Base-by-base conservation (phyloP, 1,284 basidiomycete genomes). In the Apiotrichum mycotoxinovorans region DNA sequence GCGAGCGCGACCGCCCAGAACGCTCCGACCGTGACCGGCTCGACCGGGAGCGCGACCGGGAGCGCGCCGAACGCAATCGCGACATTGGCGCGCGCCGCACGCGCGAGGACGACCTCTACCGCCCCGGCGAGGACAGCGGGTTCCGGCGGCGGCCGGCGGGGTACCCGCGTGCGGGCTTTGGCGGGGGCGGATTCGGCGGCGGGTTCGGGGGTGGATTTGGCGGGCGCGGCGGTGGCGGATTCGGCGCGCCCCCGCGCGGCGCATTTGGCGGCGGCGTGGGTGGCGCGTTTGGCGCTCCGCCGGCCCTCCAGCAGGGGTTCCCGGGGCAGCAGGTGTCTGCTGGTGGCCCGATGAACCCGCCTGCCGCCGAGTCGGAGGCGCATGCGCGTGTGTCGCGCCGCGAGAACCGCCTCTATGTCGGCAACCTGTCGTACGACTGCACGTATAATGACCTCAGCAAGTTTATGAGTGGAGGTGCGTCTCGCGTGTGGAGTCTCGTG, bases 401-500 rank as follows among this genome's bases (percentile, higher is more conserved):
- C 82, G 93, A 98, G 82, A 94, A 97, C 79, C 84, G 95, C 65
- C 91, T 98, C 70, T 98, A 98, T 74, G 91, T 98, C 76, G 95
- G 94, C 73, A 98, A 98, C 79, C 85, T 98, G 78, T 89, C 88
- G 74, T 98, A 96, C 83, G 90, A 94, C 78, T 90, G 93, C 85
- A 94, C 89, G 80, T 96, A 94, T 81, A 86, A 89, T 79, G 92
- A 96, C 81, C 83, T 98, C 80, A 91, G 93, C 84, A 89, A 93
- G 86, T 95, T 94, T 76, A 94, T 95, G 91, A 84, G 88, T 86
- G 89, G 90, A 92, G 92, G 93, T 96, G 89, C 87, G 92, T 94
- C 80, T 78, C 26, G 30, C n/a, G 33, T 4, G 34, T 5, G 45
- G 44, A n/a, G 10, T 44, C 9, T 3, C 7, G 20, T n/a, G 20